A percentile compares a stretch with the other conserved stretches of the same genome.
Evolutionary conservation across 129 eudicot genomes (phyloP).

Genomic region (Deinandra increscens): DNA sequence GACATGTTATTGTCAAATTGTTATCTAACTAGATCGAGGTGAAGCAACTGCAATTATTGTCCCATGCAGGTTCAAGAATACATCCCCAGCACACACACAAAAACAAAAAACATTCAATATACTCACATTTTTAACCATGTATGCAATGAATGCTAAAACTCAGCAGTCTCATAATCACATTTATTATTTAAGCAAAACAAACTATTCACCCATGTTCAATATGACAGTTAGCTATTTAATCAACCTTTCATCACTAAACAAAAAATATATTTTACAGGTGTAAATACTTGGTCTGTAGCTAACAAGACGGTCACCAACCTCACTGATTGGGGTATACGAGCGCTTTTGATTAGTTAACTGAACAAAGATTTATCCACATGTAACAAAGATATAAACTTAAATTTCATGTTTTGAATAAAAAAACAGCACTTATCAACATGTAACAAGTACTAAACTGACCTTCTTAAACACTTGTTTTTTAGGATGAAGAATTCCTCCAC

Average conservation of each 20-base stretch:
- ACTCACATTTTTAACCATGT: neutral
- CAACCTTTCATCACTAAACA: too few relatives aligned
- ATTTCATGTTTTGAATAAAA: slow-evolving; percentile 4
- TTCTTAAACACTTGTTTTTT: slow-evolving; percentile 68
- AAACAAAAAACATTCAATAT: too few relatives aligned
- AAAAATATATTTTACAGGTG: neutral
- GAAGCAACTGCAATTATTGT: neutral
- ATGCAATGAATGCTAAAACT: neutral
- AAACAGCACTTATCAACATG: neutral
- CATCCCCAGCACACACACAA: neutral
- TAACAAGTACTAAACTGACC: slow-evolving; percentile 37
- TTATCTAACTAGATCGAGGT: slow-evolving; percentile 2
- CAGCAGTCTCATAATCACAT: slow-evolving; percentile 10
- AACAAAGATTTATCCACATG: slow-evolving; percentile 52
- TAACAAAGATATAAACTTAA: neutral
- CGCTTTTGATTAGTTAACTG: slow-evolving; percentile 59
- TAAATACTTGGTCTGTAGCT: slow-evolving; percentile 18
- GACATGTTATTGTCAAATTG: neutral
- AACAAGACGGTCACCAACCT: slow-evolving; percentile 36
- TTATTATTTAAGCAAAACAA: neutral
- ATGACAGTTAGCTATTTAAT: slow-evolving; percentile 2
- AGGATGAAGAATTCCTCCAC: slow-evolving; percentile 71
- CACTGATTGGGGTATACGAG: slow-evolving; percentile 43
- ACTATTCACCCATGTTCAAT: slow-evolving; percentile 7
- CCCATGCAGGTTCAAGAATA: too few relatives aligned